phyloP scores from a whole-genome alignment of 169 alveolate species.

The Cryptosporidium sp. region DNA sequence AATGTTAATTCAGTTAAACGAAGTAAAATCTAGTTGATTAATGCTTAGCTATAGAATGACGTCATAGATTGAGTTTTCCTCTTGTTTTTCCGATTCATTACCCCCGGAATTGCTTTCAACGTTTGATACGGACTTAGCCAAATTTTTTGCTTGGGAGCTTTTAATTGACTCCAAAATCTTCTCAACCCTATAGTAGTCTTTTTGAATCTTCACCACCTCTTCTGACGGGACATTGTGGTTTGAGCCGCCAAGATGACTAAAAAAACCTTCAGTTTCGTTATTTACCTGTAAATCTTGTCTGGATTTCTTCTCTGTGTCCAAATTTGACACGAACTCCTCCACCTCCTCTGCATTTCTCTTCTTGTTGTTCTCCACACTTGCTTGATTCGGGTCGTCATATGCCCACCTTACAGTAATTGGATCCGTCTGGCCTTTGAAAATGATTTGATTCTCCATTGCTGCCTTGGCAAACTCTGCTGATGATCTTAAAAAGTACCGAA shows the following conservation, averaged over 20 bases:
- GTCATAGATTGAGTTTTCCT: slow-evolving; percentile 17
- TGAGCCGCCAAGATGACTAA: not conserved
- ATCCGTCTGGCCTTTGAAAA: slow-evolving; percentile 90
- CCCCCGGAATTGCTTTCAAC: not conserved
- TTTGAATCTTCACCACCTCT: slow-evolving; percentile 1
- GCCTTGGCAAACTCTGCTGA: slow-evolving; percentile 99
- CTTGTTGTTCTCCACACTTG: slow-evolving; percentile 37
- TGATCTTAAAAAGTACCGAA: slow-evolving; percentile 94
- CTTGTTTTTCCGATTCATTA: not conserved
- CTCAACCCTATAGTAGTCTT: slow-evolving; percentile 30
- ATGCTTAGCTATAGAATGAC: slow-evolving; percentile 4
- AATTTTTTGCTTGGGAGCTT: not conserved
- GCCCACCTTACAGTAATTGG: slow-evolving; percentile 96
- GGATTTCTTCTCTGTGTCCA: slow-evolving; percentile 17
- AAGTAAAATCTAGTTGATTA: not conserved
- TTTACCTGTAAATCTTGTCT: not conserved
- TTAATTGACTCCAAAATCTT: slow-evolving; percentile 31
- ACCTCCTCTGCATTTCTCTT: slow-evolving; percentile 32
- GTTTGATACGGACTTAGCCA: not conserved
- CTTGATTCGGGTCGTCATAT: slow-evolving; percentile 86
- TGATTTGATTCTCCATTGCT: slow-evolving; percentile 96
- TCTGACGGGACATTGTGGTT: slow-evolving; percentile 3
- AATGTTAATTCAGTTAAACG: not conserved
- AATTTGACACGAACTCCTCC: not conserved
- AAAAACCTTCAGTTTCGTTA: slow-evolving; percentile 33